Base-by-base conservation (phyloP, 352 stramenopile species). In the Thraustochytrium sp. region DNA sequence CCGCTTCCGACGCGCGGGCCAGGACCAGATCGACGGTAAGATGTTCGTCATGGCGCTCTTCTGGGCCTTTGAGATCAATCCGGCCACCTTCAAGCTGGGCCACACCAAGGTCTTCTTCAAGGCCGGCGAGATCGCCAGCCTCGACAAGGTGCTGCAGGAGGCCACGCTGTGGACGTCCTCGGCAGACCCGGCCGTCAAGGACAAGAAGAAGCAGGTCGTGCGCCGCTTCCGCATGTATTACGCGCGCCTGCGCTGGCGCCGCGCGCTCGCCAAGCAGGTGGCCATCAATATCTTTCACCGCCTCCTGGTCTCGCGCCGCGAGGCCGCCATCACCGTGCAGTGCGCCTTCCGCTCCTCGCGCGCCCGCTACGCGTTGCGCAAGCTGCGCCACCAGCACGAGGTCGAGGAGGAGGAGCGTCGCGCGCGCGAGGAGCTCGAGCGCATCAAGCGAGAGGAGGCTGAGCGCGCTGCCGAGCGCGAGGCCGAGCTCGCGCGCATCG, bases 31-130 rank as follows among this genome's bases (percentile, higher is more conserved):
- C 34, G 44, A 46, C 36, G 34, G 55, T 34, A 89, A 87, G 23
- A 91, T 90, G 42, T 82, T 94, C 21, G 92, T 93, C 77, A 90
- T 87, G 13, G 91, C 91, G 2, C 92, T 95, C 42, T 86, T 95
- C 29, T 95, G 90, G 90, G 89, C 91, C 3, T 94, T 94, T 83
- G 90, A 92, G 61, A 90, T 95, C 29, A 86, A 88, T 11, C 90
- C 89, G 83, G 89, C 93, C 54, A 87, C 90, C n/a, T 95, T 93
- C 87, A 91, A 91, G 84, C 89, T 95, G 36, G 92, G 92, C 86
- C 92, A 91, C 65, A 93, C 90, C 5, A 93, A 93, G 85, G 91
- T 96, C n/a, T 96, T 96, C 87, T 96, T 96, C 87, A 94, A 94
- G 87, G 94, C 92, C n/a, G 92, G 92, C 78, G 94, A 96, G 85